These are phyloP conservation scores for Mesembryanthemum crystallinum DNA, from an alignment of 148 eudicot species.

Conservation along the genomic window DNA sequence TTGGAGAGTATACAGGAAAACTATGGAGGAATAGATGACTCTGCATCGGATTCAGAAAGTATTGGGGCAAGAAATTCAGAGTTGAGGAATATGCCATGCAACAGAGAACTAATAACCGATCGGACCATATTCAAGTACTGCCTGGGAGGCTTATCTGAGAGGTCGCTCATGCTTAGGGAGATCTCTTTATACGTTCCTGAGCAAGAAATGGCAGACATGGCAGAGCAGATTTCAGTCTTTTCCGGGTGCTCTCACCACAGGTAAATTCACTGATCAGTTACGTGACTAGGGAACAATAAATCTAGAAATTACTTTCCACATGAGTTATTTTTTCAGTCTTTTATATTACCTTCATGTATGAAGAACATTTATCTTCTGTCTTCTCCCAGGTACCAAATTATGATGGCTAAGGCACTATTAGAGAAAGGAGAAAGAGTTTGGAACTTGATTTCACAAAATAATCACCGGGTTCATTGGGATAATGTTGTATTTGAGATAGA, in stretches of 20 bases:
- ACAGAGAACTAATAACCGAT: conserved; percentile 54
- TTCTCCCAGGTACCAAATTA: conserved; percentile 65
- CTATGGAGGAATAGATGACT: conserved; percentile 43
- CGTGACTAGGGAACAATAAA: no score
- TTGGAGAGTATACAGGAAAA: conserved; percentile 47
- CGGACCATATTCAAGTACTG: conserved; percentile 73
- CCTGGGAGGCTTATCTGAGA: conserved; percentile 78
- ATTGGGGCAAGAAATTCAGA: conserved; percentile 48
- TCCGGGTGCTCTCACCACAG: conserved; percentile 91
- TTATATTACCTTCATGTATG: not conserved
- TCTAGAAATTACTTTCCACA: not conserved
- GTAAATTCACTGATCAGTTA: no score
- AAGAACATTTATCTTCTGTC: not conserved
- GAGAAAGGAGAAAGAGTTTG: conserved; percentile 80
- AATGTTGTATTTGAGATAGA: conserved; percentile 56
- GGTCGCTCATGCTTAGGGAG: conserved; percentile 71
- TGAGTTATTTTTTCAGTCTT: not conserved
- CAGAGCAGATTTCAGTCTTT: conserved; percentile 63
- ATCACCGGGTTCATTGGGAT: conserved; percentile 68
- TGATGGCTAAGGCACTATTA: conserved; percentile 64
- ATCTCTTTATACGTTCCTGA: conserved; percentile 46
- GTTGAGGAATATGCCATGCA: conserved; percentile 36
- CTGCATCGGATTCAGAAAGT: conserved; percentile 64
- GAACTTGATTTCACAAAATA: conserved; percentile 57
- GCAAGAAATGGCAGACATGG: conserved; percentile 58